Percentiles rank a stretch among this genome's conserved stretches.
These are phyloP conservation scores for Anthracocystis setariae DNA, from an alignment of 1,284 basidiomycete genomes.

Conservation along the genomic window DNA sequence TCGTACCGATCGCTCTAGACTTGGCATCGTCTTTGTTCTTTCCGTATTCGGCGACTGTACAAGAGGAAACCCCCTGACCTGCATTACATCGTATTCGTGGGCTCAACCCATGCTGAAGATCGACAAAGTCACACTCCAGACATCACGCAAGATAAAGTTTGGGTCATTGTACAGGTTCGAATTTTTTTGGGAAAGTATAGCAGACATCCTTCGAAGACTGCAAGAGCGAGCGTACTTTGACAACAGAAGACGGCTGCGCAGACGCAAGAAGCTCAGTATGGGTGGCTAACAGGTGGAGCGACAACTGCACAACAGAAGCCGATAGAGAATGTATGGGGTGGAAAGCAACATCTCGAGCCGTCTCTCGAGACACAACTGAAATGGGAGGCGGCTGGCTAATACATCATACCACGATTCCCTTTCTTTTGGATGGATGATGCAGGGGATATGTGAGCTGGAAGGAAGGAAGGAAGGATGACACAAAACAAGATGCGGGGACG, in stretches of 20 bases:
- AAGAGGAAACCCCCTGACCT: too few species aligned
- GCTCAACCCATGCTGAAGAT: too few species aligned
- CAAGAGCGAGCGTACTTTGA: slow-evolving; percentile 24
- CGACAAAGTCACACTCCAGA: not conserved
- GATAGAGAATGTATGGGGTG: not conserved
- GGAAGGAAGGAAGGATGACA: slow-evolving; percentile 10
- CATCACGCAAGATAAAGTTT: slow-evolving; percentile 4
- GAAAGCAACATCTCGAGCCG: slow-evolving; percentile 31
- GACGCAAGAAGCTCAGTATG: slow-evolving; percentile 29
- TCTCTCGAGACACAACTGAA: slow-evolving; percentile 32
- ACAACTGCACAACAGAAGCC: slow-evolving; percentile 6
- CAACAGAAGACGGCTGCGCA: slow-evolving; percentile 40
- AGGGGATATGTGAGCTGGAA: slow-evolving; percentile 8
- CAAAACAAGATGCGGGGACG: slow-evolving; percentile 26
- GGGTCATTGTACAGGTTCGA: slow-evolving; percentile 49
- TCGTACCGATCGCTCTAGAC: too few species aligned
- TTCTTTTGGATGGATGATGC: slow-evolving; percentile 32
- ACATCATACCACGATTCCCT: slow-evolving; percentile 22
- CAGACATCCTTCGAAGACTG: slow-evolving; percentile 8
- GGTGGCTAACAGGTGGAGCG: slow-evolving; percentile 7
- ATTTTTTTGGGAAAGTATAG: slow-evolving; percentile 33
- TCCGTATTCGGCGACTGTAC: too few species aligned
- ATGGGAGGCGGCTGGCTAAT: slow-evolving; percentile 14
- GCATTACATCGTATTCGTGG: too few species aligned
- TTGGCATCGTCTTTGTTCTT: too few species aligned